These are phyloP conservation scores for Ustilago shanxiensis DNA, from an alignment of 1,284 basidiomycete genomes.

Conservation along the genomic window DNA sequence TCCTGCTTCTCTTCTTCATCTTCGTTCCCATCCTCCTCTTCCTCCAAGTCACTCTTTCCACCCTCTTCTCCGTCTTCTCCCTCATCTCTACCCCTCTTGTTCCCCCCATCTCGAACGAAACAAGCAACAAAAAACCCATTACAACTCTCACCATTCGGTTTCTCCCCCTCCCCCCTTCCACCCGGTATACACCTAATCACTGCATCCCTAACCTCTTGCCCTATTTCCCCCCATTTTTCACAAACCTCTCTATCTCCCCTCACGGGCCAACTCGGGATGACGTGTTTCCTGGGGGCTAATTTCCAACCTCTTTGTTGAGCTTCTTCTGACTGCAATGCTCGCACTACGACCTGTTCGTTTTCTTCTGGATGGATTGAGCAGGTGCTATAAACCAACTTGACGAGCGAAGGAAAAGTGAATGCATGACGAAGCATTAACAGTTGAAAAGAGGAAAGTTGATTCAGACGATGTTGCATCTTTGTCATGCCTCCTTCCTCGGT, in stretches of 20 bases:
- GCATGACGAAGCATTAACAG: slow-evolving; percentile 93
- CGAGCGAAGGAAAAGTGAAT: slow-evolving; percentile 81
- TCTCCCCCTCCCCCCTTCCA: slow-evolving; percentile 15
- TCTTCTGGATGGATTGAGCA: slow-evolving; percentile 91
- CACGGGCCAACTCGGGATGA: slow-evolving; percentile 59
- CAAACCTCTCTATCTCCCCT: slow-evolving; percentile 51
- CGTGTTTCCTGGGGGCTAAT: slow-evolving; percentile 45
- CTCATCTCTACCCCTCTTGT: neutral
- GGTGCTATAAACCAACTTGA: slow-evolving; percentile 92
- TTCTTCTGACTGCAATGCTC: slow-evolving; percentile 47
- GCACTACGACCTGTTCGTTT: slow-evolving; percentile 85
- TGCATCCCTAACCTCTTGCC: slow-evolving; percentile 26
- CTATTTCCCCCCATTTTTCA: slow-evolving; percentile 3
- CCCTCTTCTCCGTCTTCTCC: neutral
- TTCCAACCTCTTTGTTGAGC: slow-evolving; percentile 51
- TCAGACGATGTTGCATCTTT: slow-evolving; percentile 32
- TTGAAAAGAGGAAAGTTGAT: slow-evolving; percentile 73
- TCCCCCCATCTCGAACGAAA: slow-evolving; percentile 32
- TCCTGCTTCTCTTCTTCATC: slow-evolving; percentile 4
- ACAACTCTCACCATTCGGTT: slow-evolving; percentile 41
- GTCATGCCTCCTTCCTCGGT: neutral
- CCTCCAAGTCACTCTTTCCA: neutral
- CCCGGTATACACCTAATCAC: slow-evolving; percentile 59
- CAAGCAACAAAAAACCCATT: slow-evolving; percentile 66
- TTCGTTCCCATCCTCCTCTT: neutral